phyloP scores from a whole-genome alignment of 768 basidiomycete genomes.

The Tricholoma sp. region DNA sequence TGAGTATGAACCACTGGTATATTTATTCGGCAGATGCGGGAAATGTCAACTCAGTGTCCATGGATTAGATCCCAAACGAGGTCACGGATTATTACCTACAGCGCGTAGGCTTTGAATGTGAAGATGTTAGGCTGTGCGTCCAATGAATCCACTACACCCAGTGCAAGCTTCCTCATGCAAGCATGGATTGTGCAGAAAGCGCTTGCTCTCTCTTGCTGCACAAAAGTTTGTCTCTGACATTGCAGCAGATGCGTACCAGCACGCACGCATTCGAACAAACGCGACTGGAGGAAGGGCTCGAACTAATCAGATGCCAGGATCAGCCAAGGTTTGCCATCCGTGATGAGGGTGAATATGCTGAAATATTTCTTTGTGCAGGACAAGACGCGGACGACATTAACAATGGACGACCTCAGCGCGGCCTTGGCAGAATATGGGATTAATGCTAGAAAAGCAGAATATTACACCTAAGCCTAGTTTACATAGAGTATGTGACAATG shows the following conservation, averaged over 20 bases:
- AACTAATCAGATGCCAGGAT: slow-evolving; percentile 53
- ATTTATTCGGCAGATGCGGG: slow-evolving; percentile 15
- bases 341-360: background rate
- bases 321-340: slow-evolving; percentile 48
- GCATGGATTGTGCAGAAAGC: slow-evolving; percentile 57
- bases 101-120: slow-evolving; percentile 91
- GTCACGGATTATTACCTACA: slow-evolving; percentile 98
- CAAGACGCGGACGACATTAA: slow-evolving; percentile 88
- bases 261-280: slow-evolving; percentile 92
- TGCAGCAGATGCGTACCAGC: slow-evolving; percentile 94
- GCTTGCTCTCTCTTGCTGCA: slow-evolving; percentile 89
- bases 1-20: slow-evolving; percentile 91
- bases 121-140: slow-evolving; percentile 84
- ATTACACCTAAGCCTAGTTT: slow-evolving; percentile 61
- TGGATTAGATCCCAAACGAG: slow-evolving; percentile 85
- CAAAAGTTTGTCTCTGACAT: slow-evolving; percentile 99
- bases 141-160: background rate
- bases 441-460: slow-evolving; percentile 90
- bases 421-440: slow-evolving; percentile 97
- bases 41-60: background rate
- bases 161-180: background rate
- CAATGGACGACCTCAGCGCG: slow-evolving; percentile 94
- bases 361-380: slow-evolving; percentile 41
- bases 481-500: slow-evolving; percentile 2
- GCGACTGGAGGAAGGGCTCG: slow-evolving; percentile 71